phyloP scores from a whole-genome alignment of 2,329 filamentous ascomycete genomes.

The Botrytis elliptica region DNA sequence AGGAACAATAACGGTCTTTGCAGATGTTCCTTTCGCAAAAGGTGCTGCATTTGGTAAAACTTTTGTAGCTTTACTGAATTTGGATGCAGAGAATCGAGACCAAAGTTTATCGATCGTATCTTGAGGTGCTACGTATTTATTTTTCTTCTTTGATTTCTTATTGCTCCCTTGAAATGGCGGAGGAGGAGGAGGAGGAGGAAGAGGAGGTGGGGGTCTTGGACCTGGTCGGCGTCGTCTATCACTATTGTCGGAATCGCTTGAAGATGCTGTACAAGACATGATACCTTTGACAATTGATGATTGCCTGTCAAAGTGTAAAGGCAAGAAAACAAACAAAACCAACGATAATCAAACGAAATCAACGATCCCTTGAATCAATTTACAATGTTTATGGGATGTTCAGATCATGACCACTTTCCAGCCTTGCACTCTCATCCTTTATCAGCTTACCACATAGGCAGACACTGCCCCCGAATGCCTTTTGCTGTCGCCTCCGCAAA shows the following conservation, averaged over 20 bases:
- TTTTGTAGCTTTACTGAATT: conserved; percentile 64
- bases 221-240: conserved; percentile 2
- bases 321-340: not conserved
- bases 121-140: conserved; percentile 59
- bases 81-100: conserved; percentile 58
- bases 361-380: not conserved
- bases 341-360: not conserved
- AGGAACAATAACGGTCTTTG: conserved; percentile 21
- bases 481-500: conserved; percentile 4
- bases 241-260: conserved; percentile 31
- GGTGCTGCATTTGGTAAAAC: conserved; percentile 62
- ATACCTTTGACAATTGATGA: not conserved
- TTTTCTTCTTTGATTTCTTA: conserved; percentile 48
- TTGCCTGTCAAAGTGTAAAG: not conserved
- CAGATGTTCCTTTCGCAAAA: conserved; percentile 12
- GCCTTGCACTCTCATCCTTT: not conserved
- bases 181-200: conserved; percentile 24
- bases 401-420: not conserved
- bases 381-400: not conserved
- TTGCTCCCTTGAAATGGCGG: conserved; percentile 16
- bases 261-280: conserved; percentile 27
- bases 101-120: conserved; percentile 66
- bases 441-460: conserved; percentile 14
- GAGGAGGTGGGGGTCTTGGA: conserved; percentile 17
- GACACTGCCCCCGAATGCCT: not conserved